Evolutionary conservation across 768 basidiomycete species (phyloP), one percentile per base, ranked within the genome.

Genomic region (Tylopilus plumbeoviolaceoides): DNA sequence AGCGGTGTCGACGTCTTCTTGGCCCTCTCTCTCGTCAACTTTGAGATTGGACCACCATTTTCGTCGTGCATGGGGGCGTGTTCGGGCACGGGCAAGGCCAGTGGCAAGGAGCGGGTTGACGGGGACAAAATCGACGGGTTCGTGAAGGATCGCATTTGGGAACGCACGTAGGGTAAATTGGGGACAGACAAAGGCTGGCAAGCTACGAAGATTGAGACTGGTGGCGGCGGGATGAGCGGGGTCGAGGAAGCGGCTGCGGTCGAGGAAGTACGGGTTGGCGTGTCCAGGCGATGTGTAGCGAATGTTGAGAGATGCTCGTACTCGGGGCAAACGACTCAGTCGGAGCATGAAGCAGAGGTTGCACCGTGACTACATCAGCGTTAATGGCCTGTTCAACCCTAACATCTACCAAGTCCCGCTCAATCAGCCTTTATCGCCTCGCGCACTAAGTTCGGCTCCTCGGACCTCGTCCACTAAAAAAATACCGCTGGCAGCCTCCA

Each of bases 141-240:
- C 31, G 1, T 52, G 47, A 9, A 67, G 58, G n/a, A 63, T 23
- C 17, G 59, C 52, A 12, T 64, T 53, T 7, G 65, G 65, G 4
- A 66, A 50, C 11, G 63, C 65, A 35, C 63, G 63, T 11, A 66
- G 38, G 18, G 57, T 44, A 45, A 67, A 67, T 0, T 49, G 59
- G 5, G 63, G 57, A 10, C 58, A 64, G 17, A 42, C 48, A 12
- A 60, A 60, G 31, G 33, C 20, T 15, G 66, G 65, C 7, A 67
- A 6, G 27, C 39, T 43, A 17, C 59, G 56, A 5, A 58, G 30
- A 25, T 35, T 1, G 31, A 59, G 59, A 21, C 17, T 41, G 0
- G 57, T 48, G n/a, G n/a, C n/a, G 0, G 64, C 57, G 12, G 64
- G 66, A 25, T 67, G 66, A 2, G 30, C 7, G 2, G 62, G 57